Evolutionary conservation across 768 basidiomycete genomes (phyloP).

Genomic region (Sistotremastrum niveocremeum): DNA sequence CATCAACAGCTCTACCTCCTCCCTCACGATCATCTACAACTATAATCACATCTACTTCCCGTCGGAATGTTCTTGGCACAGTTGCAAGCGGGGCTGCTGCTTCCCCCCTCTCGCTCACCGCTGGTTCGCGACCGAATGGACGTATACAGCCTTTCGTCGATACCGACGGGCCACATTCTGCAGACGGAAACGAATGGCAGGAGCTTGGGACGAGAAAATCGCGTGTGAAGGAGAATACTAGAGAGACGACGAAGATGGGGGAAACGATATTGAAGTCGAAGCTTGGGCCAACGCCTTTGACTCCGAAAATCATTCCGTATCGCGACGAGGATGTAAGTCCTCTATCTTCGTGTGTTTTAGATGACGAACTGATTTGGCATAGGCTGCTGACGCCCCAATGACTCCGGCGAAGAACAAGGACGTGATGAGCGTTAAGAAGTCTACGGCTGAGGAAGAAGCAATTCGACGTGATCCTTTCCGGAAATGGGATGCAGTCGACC

Average conservation of each 20-base stretch:
- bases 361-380: no score
- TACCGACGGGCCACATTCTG: slow-evolving; percentile 31
- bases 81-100: slow-evolving; percentile 22
- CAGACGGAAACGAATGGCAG: slow-evolving; percentile 39
- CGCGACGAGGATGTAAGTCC: no score
- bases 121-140: slow-evolving; percentile 29
- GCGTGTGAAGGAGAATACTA: slow-evolving; percentile 67
- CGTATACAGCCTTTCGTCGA: slow-evolving; percentile 65
- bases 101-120: slow-evolving; percentile 8
- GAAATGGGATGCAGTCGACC: no score
- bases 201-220: slow-evolving; percentile 69
- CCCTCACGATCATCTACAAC: slow-evolving; percentile 16
- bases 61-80: slow-evolving; percentile 32
- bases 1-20: slow-evolving; percentile 24
- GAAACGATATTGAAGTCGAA: slow-evolving; percentile 43
- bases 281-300: no score
- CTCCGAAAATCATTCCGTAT: no score
- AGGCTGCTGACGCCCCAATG: no score
- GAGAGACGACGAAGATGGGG: slow-evolving; percentile 51
- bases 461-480: no score
- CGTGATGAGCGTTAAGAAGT: no score
- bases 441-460: no score
- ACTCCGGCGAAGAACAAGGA: no score
- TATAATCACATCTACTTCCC: slow-evolving; percentile 20
- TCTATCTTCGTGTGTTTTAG: no score